Evolutionary conservation across 2,329 filamentous ascomycete species (phyloP).

Genomic region (Fusarium succisae): DNA sequence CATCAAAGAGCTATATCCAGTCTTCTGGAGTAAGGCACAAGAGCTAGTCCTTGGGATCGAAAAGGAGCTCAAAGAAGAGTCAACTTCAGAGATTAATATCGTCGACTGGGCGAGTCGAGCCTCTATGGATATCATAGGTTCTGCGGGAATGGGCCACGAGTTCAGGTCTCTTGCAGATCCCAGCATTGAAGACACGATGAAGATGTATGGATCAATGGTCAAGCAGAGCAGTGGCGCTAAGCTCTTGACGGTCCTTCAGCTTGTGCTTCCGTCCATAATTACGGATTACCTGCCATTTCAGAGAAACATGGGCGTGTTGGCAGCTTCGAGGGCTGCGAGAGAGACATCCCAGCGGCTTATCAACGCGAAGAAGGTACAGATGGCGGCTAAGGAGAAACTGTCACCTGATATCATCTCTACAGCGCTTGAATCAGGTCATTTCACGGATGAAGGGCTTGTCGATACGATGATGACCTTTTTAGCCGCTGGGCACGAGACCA

Average conservation of each 20-base stretch:
- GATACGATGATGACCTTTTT: constrained; percentile 28
- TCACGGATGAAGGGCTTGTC: constrained; percentile 30
- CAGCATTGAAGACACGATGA: constrained; percentile 44
- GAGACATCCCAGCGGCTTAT: constrained; percentile 46
- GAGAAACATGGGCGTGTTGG: constrained; percentile 24
- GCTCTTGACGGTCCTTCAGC: constrained; percentile 16
- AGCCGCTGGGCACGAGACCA: constrained; percentile 54
- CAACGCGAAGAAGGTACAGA: constrained; percentile 41
- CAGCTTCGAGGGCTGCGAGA: constrained; percentile 18
- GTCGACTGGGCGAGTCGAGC: constrained; percentile 31
- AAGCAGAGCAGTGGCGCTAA: constrained; percentile 39
- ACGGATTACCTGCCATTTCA: constrained; percentile 29
- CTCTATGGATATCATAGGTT: constrained; percentile 49
- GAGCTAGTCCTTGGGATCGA: constrained; percentile 7
- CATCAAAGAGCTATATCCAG: constrained; percentile 27
- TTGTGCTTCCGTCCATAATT: constrained; percentile 21
- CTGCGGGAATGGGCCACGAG: constrained; percentile 47
- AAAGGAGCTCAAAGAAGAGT: background rate
- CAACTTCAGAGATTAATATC: constrained; percentile 2
- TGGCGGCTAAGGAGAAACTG: constrained; percentile 37
- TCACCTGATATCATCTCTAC: constrained; percentile 52
- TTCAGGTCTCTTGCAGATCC: constrained; percentile 46
- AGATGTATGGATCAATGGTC: constrained; percentile 39
- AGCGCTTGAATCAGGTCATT: constrained; percentile 44
- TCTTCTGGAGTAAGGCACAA: constrained; percentile 26